These are phyloP conservation scores for Osmanthus fragrans DNA, from an alignment of 257 asterid species.

Conservation along the genomic window DNA sequence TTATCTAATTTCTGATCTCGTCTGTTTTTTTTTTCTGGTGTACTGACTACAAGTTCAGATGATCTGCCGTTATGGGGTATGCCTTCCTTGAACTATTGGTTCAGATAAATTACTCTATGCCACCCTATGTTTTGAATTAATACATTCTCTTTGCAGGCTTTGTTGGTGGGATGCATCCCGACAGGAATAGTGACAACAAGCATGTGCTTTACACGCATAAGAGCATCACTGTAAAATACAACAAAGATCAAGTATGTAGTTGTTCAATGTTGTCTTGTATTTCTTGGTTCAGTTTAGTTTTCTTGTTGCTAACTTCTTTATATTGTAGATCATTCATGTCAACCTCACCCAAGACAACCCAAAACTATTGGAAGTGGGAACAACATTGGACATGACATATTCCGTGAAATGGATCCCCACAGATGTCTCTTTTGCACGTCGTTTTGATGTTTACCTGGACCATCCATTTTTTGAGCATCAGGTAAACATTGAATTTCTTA, in stretches of 20 bases:
- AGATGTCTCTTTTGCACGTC: constrained; percentile 52
- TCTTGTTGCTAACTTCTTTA: constrained; percentile 8
- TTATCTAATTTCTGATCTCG: constrained; percentile 21
- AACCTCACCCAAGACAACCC: constrained; percentile 54
- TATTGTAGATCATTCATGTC: constrained; percentile 58
- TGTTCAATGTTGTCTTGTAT: constrained; percentile 1
- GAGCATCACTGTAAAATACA: constrained; percentile 47
- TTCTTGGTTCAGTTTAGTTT: constrained; percentile 2
- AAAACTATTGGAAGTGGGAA: constrained; percentile 55
- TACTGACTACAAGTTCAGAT: constrained; percentile 43
- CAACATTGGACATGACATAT: constrained; percentile 49
- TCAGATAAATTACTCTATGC: neutral
- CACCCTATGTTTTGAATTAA: neutral
- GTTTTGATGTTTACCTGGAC: constrained; percentile 66
- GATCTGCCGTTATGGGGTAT: constrained; percentile 72
- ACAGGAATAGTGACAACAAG: constrained; percentile 51
- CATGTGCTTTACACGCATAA: constrained; percentile 55
- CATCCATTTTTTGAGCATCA: constrained; percentile 72
- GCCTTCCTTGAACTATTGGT: constrained; percentile 9
- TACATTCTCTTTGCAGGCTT: constrained; percentile 31
- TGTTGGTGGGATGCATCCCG: constrained; percentile 56
- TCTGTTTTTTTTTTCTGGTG: constrained; percentile 10
- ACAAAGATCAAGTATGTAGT: constrained; percentile 52
- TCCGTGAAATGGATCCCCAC: constrained; percentile 56
- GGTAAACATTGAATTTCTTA: constrained; percentile 30